Conservation (phyloP, 164 flowering plant genomes). For the Cinnamomum chago region DNA sequence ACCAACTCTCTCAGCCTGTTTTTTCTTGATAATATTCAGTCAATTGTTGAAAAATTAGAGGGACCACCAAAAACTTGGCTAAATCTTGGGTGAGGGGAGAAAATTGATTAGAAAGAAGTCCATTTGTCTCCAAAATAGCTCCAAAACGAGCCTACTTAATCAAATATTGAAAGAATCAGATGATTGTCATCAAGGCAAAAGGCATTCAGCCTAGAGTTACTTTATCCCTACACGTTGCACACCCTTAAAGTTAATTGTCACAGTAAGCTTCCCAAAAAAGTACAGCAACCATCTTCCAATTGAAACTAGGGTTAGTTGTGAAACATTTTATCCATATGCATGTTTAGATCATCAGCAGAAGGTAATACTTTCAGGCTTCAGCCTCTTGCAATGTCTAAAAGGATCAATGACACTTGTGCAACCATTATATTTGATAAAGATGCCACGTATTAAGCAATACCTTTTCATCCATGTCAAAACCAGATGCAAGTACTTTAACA, state of each 20-base stretch:
- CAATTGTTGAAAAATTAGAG: not conserved
- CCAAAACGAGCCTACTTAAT: not conserved
- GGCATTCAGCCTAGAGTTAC: not conserved
- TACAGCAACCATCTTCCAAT: not conserved
- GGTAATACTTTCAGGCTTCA: not conserved
- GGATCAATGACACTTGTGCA: not conserved
- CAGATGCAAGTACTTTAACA: conserved; percentile 79
- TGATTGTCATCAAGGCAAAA: not conserved
- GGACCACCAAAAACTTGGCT: not conserved
- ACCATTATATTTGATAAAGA: not conserved
- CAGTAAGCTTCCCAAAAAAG: not conserved
- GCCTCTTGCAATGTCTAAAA: not conserved
- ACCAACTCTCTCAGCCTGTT: not conserved
- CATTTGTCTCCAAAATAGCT: no score
- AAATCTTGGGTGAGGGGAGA: not conserved
- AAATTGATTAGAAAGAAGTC: no score
- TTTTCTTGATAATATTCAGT: not conserved
- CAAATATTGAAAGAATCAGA: no score
- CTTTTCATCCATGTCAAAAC: conserved; percentile 85
- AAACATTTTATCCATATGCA: not conserved
- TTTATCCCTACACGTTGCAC: not conserved
- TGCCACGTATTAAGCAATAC: conserved; percentile 23
- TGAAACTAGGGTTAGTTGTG: not conserved
- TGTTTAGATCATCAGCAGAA: not conserved
- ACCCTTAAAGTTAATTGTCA: not conserved